Conservation (phyloP, 2,329 filamentous ascomycete species). For the Verticillium tricorpus region DNA sequence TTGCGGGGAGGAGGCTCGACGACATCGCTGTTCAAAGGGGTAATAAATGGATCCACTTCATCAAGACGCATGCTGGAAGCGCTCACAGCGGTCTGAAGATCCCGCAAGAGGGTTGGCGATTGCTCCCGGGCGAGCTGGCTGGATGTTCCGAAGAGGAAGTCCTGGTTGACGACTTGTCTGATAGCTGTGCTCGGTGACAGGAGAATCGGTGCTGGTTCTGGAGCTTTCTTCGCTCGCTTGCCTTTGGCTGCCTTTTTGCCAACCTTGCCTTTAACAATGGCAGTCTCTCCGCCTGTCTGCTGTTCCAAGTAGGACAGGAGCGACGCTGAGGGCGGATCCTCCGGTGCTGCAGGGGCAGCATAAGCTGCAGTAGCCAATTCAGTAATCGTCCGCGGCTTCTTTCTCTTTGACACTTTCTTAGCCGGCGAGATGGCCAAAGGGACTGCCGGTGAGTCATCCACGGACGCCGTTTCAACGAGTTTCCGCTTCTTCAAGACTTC, state of each 20-base stretch:
- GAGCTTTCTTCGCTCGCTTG: conserved; percentile 33
- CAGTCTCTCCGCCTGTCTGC: conserved; percentile 10
- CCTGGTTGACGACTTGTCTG: conserved; percentile 61
- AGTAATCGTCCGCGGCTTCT: conserved; percentile 74
- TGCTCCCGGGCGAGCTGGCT: conserved; percentile 75
- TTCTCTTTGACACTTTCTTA: conserved; percentile 40
- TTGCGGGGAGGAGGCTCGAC: conserved; percentile 25
- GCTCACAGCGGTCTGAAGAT: conserved; percentile 58
- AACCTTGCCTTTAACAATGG: conserved; percentile 26
- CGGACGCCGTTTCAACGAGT: conserved; percentile 44
- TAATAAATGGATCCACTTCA: conserved; percentile 29
- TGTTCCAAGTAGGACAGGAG: conserved; percentile 41
- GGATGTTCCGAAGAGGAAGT: conserved; percentile 81
- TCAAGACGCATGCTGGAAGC: conserved; percentile 46
- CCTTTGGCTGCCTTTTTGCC: conserved; percentile 24
- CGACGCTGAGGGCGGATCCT: conserved; percentile 27
- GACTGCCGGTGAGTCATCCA: conserved; percentile 20
- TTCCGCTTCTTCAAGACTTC: conserved; percentile 49
- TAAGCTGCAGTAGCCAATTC: conserved; percentile 73
- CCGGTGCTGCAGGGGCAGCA: conserved; percentile 28
- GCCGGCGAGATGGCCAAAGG: conserved; percentile 10
- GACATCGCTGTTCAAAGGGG: conserved; percentile 31
- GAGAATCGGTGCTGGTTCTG: conserved; percentile 44
- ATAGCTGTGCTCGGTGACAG: conserved; percentile 66
- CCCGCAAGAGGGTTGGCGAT: conserved; percentile 59